Conservation (phyloP, 805 yeast species). For the Ogataea ganodermae region DNA sequence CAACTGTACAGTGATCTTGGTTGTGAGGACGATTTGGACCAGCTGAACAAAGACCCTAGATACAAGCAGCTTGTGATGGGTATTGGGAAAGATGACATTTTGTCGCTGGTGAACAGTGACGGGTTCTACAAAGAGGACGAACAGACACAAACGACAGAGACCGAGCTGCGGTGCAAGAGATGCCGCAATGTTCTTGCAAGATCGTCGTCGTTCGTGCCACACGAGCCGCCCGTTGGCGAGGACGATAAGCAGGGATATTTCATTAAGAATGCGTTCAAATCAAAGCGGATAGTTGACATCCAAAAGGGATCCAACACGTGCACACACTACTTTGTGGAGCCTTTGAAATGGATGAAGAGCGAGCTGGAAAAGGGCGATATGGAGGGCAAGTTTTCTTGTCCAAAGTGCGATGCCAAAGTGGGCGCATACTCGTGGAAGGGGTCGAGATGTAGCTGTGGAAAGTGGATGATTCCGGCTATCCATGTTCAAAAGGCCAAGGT, state of each 20-base stretch:
- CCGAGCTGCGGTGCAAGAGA: conserved; percentile 67
- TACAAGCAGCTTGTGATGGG: conserved; percentile 48
- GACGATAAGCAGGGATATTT: conserved; percentile 68
- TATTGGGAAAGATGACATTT: conserved; percentile 27
- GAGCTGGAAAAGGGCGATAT: conserved; percentile 73
- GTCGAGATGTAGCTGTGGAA: conserved; percentile 89
- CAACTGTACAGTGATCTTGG: conserved; percentile 52
- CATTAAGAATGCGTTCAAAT: conserved; percentile 61
- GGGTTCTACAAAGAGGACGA: conserved; percentile 15
- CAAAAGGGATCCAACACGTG: conserved; percentile 63
- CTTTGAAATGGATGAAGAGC: conserved; percentile 86
- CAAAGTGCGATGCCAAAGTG: conserved; percentile 78
- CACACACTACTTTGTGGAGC: conserved; percentile 87
- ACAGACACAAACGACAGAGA: neutral
- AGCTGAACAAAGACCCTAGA: conserved; percentile 18
- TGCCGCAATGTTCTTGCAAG: conserved; percentile 75
- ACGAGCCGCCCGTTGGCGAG: conserved; percentile 60
- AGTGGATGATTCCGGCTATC: conserved; percentile 93
- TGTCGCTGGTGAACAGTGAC: conserved; percentile 17
- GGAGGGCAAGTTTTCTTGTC: conserved; percentile 87
- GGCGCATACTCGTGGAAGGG: conserved; percentile 97
- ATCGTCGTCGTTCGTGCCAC: conserved; percentile 61
- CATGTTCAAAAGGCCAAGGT: conserved; percentile 80
- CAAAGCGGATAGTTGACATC: conserved; percentile 58
- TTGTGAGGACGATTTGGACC: conserved; percentile 40